Conservation (phyloP, 129 eudicot genomes). For the Mikania micrantha region DNA sequence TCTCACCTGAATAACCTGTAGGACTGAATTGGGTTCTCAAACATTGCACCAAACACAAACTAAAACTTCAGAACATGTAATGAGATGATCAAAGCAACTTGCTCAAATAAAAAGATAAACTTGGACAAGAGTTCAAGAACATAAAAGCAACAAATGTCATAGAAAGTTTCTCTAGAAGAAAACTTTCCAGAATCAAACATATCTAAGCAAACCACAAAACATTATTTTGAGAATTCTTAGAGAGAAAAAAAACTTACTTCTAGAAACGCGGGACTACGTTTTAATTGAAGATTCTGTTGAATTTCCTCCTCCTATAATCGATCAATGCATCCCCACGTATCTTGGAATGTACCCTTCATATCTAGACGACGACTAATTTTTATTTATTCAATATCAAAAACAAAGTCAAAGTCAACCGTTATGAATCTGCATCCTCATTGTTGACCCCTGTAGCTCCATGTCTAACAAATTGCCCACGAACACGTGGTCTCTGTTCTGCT, state of each 20-base stretch:
- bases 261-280: constrained; percentile 22
- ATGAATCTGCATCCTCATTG: constrained; percentile 45
- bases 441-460: constrained; percentile 43
- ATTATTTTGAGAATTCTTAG: constrained; percentile 9
- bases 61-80: neutral
- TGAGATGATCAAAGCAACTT: constrained; percentile 8
- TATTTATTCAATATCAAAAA: constrained; percentile 23
- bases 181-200: constrained; percentile 5
- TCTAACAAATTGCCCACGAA: constrained; percentile 67
- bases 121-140: constrained; percentile 34
- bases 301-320: constrained; percentile 21
- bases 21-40: neutral
- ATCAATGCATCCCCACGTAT: constrained; percentile 21
- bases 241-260: constrained; percentile 11
- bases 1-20: constrained; percentile 5
- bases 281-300: constrained; percentile 18
- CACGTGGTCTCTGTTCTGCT: constrained; percentile 83
- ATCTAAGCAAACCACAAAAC: constrained; percentile 17
- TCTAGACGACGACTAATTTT: constrained; percentile 30
- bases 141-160: constrained; percentile 18
- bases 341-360: constrained; percentile 29
- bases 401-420: constrained; percentile 23
- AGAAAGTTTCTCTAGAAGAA: constrained; percentile 19
- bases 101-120: constrained; percentile 16
- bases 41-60: constrained; percentile 6